These are phyloP conservation scores for Triticum turgidum DNA, from an alignment of 176 grass and related monocot genomes.

Conservation along the genomic window DNA sequence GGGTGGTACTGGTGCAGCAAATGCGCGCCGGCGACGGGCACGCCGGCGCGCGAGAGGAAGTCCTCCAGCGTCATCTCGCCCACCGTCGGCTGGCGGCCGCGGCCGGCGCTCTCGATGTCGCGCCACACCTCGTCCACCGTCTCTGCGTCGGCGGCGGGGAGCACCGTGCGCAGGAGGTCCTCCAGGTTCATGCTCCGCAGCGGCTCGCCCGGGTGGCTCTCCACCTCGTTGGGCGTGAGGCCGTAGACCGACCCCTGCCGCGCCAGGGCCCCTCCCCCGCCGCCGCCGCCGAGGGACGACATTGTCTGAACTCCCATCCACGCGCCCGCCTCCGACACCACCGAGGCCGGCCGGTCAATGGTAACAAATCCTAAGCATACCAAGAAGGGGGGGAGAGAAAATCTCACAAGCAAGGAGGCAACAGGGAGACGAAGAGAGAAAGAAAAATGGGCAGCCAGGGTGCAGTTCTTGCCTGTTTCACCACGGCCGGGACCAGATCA, in stretches of 20 bases:
- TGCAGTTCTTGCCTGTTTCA: constrained; percentile 16
- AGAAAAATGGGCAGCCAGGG: not conserved
- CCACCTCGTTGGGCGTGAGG: constrained; percentile 82
- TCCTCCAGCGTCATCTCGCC: constrained; percentile 96
- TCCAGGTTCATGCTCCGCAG: constrained; percentile 88
- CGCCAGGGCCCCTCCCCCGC: constrained; percentile 26
- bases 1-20: constrained; percentile 37
- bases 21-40: constrained; percentile 40
- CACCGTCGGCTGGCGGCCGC: constrained; percentile 41
- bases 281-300: constrained; percentile 51
- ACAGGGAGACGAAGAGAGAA: not conserved
- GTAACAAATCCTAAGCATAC: constrained; percentile 33
- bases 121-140: constrained; percentile 93
- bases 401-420: constrained; percentile 27
- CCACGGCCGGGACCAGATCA: constrained; percentile 26
- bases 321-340: not conserved
- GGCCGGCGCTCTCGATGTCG: constrained; percentile 66
- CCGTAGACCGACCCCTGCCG: constrained; percentile 66
- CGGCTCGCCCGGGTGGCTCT: constrained; percentile 77
- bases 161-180: constrained; percentile 66
- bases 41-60: constrained; percentile 77
- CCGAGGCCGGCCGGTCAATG: not conserved
- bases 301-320: constrained; percentile 82
- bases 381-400: constrained; percentile 30
- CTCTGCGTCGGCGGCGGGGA: constrained; percentile 35